Percentiles rank a stretch among this genome's conserved stretches.
phyloP scores from a whole-genome alignment of 768 basidiomycete genomes.

The Tulasnella sp. region DNA sequence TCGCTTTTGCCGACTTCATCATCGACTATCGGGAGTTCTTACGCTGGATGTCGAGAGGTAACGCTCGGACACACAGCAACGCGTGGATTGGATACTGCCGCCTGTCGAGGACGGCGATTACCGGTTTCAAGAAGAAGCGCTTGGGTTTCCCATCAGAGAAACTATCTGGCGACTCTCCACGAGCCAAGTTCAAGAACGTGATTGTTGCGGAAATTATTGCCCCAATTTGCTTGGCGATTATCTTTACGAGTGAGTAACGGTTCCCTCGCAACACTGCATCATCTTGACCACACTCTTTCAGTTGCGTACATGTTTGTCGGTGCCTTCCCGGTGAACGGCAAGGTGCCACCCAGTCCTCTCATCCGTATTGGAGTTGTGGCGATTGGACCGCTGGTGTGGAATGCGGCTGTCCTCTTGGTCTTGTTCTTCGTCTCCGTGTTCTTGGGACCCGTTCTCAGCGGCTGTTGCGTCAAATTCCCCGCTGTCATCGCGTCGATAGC shows the following conservation, averaged over 20 bases:
- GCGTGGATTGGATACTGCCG: conserved; percentile 99
- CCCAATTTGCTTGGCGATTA: conserved; percentile 70
- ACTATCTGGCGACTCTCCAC: conserved; percentile 86
- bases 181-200: conserved; percentile 86
- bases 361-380: conserved; percentile 90
- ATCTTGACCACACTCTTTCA: not conserved
- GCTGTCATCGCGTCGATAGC: conserved; percentile 86
- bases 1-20: conserved; percentile 92
- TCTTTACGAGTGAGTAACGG: conserved; percentile 55
- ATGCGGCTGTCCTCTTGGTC: conserved; percentile 74
- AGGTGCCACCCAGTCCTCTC: conserved; percentile 65
- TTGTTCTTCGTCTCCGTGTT: conserved; percentile 86
- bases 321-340: conserved; percentile 62
- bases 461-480: conserved; percentile 79
- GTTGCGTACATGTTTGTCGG: conserved; percentile 83
- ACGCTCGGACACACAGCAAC: conserved; percentile 92
- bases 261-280: conserved; percentile 1
- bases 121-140: conserved; percentile 98
- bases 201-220: conserved; percentile 79
- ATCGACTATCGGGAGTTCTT: conserved; percentile 96
- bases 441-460: conserved; percentile 82
- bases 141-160: conserved; percentile 97
- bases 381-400: conserved; percentile 91
- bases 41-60: conserved; percentile 98
- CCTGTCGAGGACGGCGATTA: conserved; percentile 94